These are phyloP conservation scores for Aphanoascus verrucosus DNA, from an alignment of 2,329 filamentous ascomycete species.

Conservation along the genomic window DNA sequence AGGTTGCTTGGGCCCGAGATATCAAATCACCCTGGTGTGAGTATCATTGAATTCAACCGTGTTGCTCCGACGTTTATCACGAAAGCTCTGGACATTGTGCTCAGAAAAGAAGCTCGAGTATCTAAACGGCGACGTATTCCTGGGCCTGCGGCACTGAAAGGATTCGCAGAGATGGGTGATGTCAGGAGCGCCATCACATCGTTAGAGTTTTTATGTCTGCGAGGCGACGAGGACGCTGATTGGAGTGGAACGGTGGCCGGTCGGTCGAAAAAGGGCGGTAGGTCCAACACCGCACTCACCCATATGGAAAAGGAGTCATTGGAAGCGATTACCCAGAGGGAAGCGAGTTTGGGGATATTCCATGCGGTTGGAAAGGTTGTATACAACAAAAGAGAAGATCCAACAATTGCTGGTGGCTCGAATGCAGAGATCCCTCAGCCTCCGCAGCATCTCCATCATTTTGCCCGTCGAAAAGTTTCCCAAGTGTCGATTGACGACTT, in stretches of 20 bases:
- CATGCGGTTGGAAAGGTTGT: conserved; percentile 93
- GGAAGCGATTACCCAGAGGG: conserved; percentile 71
- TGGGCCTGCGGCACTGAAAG: conserved; percentile 65
- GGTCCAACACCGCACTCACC: conserved; percentile 47
- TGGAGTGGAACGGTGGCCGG: conserved; percentile 64
- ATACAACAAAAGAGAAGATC: conserved; percentile 78
- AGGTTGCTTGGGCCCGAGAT: conserved; percentile 80
- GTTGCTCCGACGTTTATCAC: conserved; percentile 76
- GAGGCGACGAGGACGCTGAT: conserved; percentile 61
- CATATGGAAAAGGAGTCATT: conserved; percentile 68
- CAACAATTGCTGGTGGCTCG: conserved; percentile 25
- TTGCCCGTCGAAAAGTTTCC: conserved; percentile 51
- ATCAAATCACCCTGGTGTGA: conserved; percentile 65
- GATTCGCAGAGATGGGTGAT: conserved; percentile 76
- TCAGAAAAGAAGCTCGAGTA: conserved; percentile 73
- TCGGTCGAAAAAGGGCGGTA: conserved; percentile 52
- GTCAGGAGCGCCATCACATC: conserved; percentile 86
- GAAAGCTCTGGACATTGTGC: conserved; percentile 70
- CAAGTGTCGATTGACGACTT: conserved; percentile 61
- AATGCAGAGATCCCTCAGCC: conserved; percentile 42
- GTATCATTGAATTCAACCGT: conserved; percentile 81
- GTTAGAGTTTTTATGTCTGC: conserved; percentile 81
- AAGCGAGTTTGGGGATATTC: conserved; percentile 85
- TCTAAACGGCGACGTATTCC: conserved; percentile 67
- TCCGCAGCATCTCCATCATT: conserved; percentile 48